Base-by-base conservation (phyloP, 116 monocot genomes). In the Papilionanthe hybrid region DNA sequence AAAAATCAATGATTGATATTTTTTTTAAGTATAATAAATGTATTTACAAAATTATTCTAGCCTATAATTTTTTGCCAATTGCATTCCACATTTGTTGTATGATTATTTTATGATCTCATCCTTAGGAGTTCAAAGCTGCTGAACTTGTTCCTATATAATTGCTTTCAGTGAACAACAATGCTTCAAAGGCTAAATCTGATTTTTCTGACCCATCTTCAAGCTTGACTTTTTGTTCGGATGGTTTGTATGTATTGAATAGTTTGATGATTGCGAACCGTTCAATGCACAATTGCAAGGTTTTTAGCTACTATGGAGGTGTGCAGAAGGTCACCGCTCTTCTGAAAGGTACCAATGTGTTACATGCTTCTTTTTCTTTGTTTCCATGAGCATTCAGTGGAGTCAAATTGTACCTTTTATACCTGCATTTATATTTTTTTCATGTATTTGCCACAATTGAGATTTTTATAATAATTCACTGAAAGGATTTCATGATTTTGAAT, bases 241-340 rank as follows among this genome's bases (percentile, higher is more conserved):
- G 77, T 58, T 84, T 94, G 55, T 69, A 87, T 88, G 73, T 85
- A 63, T 78, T 98, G 78, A 84, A 88, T 65, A 88, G 89, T 79
- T 32, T 94, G 80, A 84, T 85, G 63, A 92, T 98, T 37, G 77
- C 92, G 20, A 89, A 87, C 55, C 91, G 91, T 13, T 94, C 97
- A 73, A 79, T 88, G 79, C 97, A 94, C 83, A 98, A 94, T 77
- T 98, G 94, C 81, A 91, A 84, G 87, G 91, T 92, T 80, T 98
- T 98, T 87, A 87, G 91, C 75, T 98, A 98, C 81, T 98, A 98
- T 87, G 94, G 97, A 78, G 97, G 97, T 60, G 86, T 98, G 58
- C 97, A 98, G 80, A 98, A 98, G 86, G 76, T 94, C 65, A 90
- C 88, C 69, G 97, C 97, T 76, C 88, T 98, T 77, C 60, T 98